Evolutionary conservation across 352 stramenopile genomes (phyloP), one percentile per base, ranked within the genome.

Genomic region (Phytophthora quininea): DNA sequence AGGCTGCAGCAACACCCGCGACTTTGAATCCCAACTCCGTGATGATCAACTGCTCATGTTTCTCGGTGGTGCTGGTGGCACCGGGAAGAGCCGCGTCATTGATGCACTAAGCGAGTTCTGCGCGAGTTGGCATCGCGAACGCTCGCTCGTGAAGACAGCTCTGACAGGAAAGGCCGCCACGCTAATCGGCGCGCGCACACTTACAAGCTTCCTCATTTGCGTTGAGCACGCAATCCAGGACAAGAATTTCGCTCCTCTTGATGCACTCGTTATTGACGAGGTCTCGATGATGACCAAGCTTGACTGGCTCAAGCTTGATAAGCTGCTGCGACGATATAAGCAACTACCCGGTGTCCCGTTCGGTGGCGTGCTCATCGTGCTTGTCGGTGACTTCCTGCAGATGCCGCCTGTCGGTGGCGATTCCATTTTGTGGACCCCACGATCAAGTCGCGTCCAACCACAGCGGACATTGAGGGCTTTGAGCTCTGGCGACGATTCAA

Each of bases 1-100:
- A 24, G 19, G 35, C 35, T 40, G 35, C 35, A 11, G 10, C 10
- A 11, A 35, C 40, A 35, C 2, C 54, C n/a, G 29, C 38, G 33
- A 62, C 45, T 62, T 54, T 32, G 31, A 62, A 43, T 29, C 43
- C 14, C 55, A n/a, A 2, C 8, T 63, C n/a, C 56, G 46, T 2
- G 56, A 54, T 32, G 46, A 63, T 8, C 56, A 63, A 27, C 32
- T 63, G 31, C 5, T 63, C 15, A 63, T 63, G 46, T 63, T 63
- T 30, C 56, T 63, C 46, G 56, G 56, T 32, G 33, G 56, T 14
- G 32, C 56, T 8, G 56, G 56, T 19, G 33, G 56, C 15, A 63
- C 56, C 31, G 56, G 56, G 0, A 63, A 63, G 32, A 63, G 56
- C 45, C 32, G 56, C 45, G 55, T 62, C 8, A 54, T 62, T 32